Base-by-base conservation (phyloP, 2,329 filamentous ascomycete species). In the Trichoderma atroviride region DNA sequence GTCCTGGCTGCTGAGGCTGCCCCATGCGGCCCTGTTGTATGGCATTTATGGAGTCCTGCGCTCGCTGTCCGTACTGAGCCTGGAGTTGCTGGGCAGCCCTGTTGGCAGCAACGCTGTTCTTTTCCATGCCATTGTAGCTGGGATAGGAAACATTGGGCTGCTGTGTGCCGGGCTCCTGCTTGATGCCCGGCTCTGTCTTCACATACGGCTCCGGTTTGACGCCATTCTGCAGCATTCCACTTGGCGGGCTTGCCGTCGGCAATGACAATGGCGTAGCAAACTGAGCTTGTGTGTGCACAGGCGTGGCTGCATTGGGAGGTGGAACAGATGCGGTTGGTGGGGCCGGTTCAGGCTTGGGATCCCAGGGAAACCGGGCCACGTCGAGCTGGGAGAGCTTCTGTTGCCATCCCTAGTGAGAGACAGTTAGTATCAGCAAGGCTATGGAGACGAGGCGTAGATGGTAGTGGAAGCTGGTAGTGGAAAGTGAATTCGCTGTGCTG, bases 281-380 rank as follows among this genome's bases (percentile, higher is more conserved):
- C 60, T 77, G 76, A 63, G 76, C 73, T 71, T 79, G 78, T 7
- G 75, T 52, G 60, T 79, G 77, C 16, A 72, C 69, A 43, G 75
- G 74, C 16, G 71, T 69, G 31, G 74, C 68, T 33, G 75, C 63
- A 55, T 71, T 56, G 35, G 74, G 71, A 56, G 76, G 69, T 29
- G 74, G 71, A 74, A 78, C 60, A 77, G 81, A 72, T 76, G 81
- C 77, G 79, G 76, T 71, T 72, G 77, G 73, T 27, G 76, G 73
- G 19, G 77, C 73, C n/a, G 88, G 86, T 64, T 92, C 90, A 61
- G 91, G 91, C 77, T 92, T 90, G 55, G 96, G 95, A 78, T 99
- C 96, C 96, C 96, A 99, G 13, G 96, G 95, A 79, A 98, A 97
- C 69, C 88, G 85, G 70, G 96, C 96, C 71, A 98, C 91, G 73